Percentiles rank a stretch among this genome's conserved stretches.
These are phyloP conservation scores for Zasmidium cellare DNA, from an alignment of 2,329 filamentous ascomycete genomes.

Conservation along the genomic window DNA sequence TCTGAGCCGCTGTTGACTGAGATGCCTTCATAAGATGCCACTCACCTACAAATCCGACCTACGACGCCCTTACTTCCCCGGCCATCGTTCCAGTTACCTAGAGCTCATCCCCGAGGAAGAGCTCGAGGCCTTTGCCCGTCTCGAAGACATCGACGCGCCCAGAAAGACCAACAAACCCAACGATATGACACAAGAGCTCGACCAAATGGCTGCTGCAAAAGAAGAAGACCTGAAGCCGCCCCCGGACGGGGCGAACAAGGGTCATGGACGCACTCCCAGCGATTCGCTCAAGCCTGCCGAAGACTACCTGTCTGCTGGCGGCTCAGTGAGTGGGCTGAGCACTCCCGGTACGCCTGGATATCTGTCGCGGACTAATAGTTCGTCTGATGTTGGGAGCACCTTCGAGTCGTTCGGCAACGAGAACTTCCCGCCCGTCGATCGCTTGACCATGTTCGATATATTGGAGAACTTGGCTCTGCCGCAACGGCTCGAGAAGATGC, in stretches of 20 bases:
- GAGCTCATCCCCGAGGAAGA: conserved; percentile 32
- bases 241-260: conserved; percentile 4
- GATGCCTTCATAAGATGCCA: conserved; percentile 18
- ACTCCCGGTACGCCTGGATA: conserved; percentile 46
- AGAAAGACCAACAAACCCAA: conserved; percentile 8
- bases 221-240: conserved; percentile 27
- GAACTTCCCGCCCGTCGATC: conserved; percentile 81
- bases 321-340: conserved; percentile 38
- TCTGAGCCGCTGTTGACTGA: conserved; percentile 6
- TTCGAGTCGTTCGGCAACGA: conserved; percentile 84
- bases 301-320: conserved; percentile 38
- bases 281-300: conserved; percentile 19
- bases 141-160: conserved; percentile 27
- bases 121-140: conserved; percentile 26
- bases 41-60: conserved; percentile 21
- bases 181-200: conserved; percentile 22
- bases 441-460: conserved; percentile 86
- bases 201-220: conserved; percentile 33
- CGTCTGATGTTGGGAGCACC: conserved; percentile 73
- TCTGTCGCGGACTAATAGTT: conserved; percentile 75
- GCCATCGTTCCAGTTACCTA: conserved; percentile 29
- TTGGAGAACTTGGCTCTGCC: conserved; percentile 89
- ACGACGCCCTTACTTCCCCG: conserved; percentile 27
- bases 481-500: conserved; percentile 86
- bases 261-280: conserved; percentile 15